Base-by-base conservation (phyloP, 2,329 filamentous ascomycete species). In the Diplocarpon mali region DNA sequence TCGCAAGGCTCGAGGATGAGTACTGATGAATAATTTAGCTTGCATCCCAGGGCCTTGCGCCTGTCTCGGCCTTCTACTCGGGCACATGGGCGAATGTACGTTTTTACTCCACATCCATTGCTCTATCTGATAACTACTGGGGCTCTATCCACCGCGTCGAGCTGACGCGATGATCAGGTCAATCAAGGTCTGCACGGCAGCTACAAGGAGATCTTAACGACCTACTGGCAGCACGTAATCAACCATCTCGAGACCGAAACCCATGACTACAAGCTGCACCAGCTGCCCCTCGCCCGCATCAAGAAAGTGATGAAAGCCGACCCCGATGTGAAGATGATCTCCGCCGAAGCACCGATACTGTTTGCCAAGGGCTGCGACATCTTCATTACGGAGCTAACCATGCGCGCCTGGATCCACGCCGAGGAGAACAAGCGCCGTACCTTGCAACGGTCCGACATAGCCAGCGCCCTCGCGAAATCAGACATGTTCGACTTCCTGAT, bases 301-400 rank as follows among this genome's bases (percentile, higher is more conserved):
- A 98, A 98, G 73, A 98, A 98, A 66, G 92, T 98, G 54, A 98
- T 98, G 92, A 98, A 98, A 69, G 92, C 92, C 1, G 92, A 98
- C 57, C 92, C 92, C 0, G 92, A 98, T 60, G 92, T 98, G 38
- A 98, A 98, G 71, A 98, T 98, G 92, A 98, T 98, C 52, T 96
- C 89, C 3, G 92, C 92, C 8, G 92, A 98, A 67, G 92, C 92
- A 1, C 92, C 92, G 1, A 98, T 98, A 56, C 72, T 98, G 12
- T 98, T 98, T 60, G 92, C 92, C 41, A 98, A 98, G 67, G 92
- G 90, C 31, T 96, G 92, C 66, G 92, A 98, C 62, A 95, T 96
- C 61, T 98, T 98, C 69, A 98, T 98, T 61, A 95, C 89, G 1
- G 92, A 98, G 67, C 73, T 98, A 49, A 98, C 92, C 7, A 98